Percentiles rank a stretch among this genome's conserved stretches.
Evolutionary conservation across 345 rosid genomes (phyloP).

Genomic region (Psidium guajava): DNA sequence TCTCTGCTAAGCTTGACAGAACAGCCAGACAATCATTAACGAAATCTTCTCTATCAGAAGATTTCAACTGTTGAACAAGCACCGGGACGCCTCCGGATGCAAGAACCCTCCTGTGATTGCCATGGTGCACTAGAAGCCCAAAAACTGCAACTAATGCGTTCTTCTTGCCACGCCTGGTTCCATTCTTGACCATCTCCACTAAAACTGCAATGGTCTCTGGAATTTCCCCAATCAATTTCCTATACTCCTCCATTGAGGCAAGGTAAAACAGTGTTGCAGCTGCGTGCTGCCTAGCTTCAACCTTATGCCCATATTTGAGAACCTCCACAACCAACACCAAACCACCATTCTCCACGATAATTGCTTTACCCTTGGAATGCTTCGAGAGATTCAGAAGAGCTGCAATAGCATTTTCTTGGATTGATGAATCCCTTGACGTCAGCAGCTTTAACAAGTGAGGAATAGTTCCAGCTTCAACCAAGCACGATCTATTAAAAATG

Average conservation of each 20-base stretch:
- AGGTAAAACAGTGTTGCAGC: slow-evolving; percentile 64
- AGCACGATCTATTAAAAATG: slow-evolving; percentile 57
- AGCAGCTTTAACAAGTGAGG: slow-evolving; percentile 32
- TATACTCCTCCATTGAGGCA: slow-evolving; percentile 49
- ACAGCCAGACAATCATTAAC: slow-evolving; percentile 56
- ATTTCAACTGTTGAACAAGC: slow-evolving; percentile 33
- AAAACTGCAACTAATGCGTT: slow-evolving; percentile 63
- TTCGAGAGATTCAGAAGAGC: slow-evolving; percentile 62
- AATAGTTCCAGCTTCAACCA: slow-evolving; percentile 50
- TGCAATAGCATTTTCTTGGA: slow-evolving; percentile 64
- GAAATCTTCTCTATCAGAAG: slow-evolving; percentile 34
- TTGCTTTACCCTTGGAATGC: slow-evolving; percentile 36
- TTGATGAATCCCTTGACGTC: slow-evolving; percentile 16
- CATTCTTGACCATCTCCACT: slow-evolving; percentile 34
- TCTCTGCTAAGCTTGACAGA: slow-evolving; percentile 54
- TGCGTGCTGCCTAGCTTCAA: slow-evolving; percentile 58
- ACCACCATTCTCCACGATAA: slow-evolving; percentile 43
- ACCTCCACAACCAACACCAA: slow-evolving; percentile 32
- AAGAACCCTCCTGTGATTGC: slow-evolving; percentile 48
- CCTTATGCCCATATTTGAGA: slow-evolving; percentile 29
- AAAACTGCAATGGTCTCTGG: slow-evolving; percentile 44
- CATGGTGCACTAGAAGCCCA: slow-evolving; percentile 41
- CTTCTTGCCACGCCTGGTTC: slow-evolving; percentile 36
- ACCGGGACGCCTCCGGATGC: slow-evolving; percentile 43
- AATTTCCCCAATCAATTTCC: slow-evolving; percentile 54